phyloP scores from a whole-genome alignment of 1,284 basidiomycete species.

The Cutaneotrichosporon cyanovorans region DNA sequence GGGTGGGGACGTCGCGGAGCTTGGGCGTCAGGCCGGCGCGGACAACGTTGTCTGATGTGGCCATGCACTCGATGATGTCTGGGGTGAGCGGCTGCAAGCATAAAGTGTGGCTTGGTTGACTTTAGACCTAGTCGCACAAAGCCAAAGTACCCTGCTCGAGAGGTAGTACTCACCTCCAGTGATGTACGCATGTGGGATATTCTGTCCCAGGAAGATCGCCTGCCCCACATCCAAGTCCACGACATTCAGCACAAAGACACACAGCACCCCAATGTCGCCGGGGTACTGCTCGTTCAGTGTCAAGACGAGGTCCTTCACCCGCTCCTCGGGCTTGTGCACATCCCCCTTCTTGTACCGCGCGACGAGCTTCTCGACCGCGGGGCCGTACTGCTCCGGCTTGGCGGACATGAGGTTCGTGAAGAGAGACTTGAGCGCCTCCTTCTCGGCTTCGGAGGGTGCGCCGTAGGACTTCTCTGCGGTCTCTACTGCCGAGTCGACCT shows the following conservation, averaged over 20 bases:
- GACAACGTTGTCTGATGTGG: conserved; percentile 97
- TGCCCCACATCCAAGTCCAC: conserved; percentile 72
- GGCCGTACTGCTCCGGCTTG: conserved; percentile 50
- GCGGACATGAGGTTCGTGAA: conserved; percentile 80
- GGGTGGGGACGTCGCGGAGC: conserved; percentile 82
- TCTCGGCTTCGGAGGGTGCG: conserved; percentile 46
- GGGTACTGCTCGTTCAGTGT: conserved; percentile 76
- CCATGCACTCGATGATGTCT: conserved; percentile 98
- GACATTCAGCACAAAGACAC: conserved; percentile 84
- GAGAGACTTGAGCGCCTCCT: conserved; percentile 60
- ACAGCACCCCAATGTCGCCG: conserved; percentile 88
- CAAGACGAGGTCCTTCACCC: conserved; percentile 62
- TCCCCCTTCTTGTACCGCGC: conserved; percentile 54
- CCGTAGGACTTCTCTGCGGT: conserved; percentile 46
- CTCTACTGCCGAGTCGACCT: conserved; percentile 9
- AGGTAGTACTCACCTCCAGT: conserved; percentile 61
- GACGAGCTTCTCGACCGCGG: conserved; percentile 57
- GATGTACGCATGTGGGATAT: conserved; percentile 95
- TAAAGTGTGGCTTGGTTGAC: not conserved
- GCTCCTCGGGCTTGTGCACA: conserved; percentile 42
- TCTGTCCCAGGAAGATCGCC: conserved; percentile 89
- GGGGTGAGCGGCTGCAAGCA: no score
- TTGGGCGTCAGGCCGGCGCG: conserved; percentile 97
- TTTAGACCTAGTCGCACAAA: not conserved
- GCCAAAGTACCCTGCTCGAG: not conserved